phyloP scores from a whole-genome alignment of 2,329 filamentous ascomycete species.

The Venturia pyrina region DNA sequence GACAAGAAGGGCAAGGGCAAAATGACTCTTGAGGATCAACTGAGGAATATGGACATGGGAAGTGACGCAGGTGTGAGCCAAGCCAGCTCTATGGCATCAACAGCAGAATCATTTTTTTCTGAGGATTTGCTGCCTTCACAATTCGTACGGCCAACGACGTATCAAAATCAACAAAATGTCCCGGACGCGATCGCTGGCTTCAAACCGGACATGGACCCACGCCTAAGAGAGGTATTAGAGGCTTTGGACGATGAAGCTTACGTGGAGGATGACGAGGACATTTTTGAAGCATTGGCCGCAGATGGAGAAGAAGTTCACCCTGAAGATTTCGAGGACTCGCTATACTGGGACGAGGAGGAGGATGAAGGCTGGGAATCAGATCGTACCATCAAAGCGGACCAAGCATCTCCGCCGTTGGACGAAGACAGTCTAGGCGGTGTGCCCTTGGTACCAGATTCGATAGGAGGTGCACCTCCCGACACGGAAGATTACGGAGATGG shows the following conservation, averaged over 20 bases:
- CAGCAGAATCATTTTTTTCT: slow-evolving; percentile 49
- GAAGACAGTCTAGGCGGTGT: slow-evolving; percentile 36
- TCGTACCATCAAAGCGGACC: slow-evolving; percentile 65
- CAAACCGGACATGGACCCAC: slow-evolving; percentile 95
- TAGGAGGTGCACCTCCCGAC: slow-evolving; percentile 21
- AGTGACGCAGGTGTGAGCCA: slow-evolving; percentile 33
- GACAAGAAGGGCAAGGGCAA: slow-evolving; percentile 47
- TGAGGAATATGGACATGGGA: slow-evolving; percentile 48
- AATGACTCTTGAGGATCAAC: slow-evolving; percentile 67
- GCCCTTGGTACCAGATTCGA: slow-evolving; percentile 19
- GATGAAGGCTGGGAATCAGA: slow-evolving; percentile 95
- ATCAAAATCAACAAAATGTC: slow-evolving; percentile 86
- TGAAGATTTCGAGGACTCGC: slow-evolving; percentile 63
- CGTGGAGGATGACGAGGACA: slow-evolving; percentile 72
- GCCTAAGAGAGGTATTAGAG: slow-evolving; percentile 81
- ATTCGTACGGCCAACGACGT: slow-evolving; percentile 50
- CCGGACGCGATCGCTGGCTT: slow-evolving; percentile 89
- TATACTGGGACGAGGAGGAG: slow-evolving; percentile 38
- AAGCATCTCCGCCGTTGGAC: slow-evolving; percentile 23
- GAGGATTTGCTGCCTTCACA: slow-evolving; percentile 70
- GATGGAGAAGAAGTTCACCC: slow-evolving; percentile 65
- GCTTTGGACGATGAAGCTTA: slow-evolving; percentile 93
- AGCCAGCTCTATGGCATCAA: slow-evolving; percentile 24
- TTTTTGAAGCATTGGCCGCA: slow-evolving; percentile 66
- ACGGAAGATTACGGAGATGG: slow-evolving; percentile 45